Percentiles rank a stretch among this genome's conserved stretches.
Evolutionary conservation across 257 asterid genomes (phyloP).

Genomic region (Rubia yunnanensis): DNA sequence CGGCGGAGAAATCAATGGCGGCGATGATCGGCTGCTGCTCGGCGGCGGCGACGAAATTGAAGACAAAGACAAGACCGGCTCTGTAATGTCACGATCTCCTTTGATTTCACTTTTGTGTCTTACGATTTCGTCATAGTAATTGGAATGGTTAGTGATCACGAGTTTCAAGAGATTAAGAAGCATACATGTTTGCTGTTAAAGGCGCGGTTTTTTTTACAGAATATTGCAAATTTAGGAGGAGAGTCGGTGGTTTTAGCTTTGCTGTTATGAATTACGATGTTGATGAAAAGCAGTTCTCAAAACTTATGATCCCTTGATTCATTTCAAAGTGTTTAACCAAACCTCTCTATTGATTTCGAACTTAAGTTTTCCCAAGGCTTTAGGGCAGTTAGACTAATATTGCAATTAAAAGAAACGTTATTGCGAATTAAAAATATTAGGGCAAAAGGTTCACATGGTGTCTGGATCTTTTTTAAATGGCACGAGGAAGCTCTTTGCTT

Average conservation of each 20-base stretch:
- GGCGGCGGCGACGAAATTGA: constrained; percentile 29
- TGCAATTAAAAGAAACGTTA: neutral
- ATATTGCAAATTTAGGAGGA: neutral
- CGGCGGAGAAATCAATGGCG: constrained; percentile 24
- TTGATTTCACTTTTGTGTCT: neutral
- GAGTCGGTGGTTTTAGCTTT: neutral
- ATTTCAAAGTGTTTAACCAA: neutral
- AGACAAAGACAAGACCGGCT: constrained; percentile 33
- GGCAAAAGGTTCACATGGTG: neutral
- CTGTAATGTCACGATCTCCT: constrained; percentile 5
- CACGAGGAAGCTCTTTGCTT: neutral
- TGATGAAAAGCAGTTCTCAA: neutral
- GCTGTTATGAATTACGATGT: neutral
- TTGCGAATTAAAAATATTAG: neutral
- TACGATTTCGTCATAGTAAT: constrained; percentile 1
- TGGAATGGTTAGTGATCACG: neutral
- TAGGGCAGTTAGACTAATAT: neutral
- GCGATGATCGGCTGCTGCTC: constrained; percentile 26
- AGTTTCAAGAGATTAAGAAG: neutral
- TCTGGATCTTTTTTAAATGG: neutral
- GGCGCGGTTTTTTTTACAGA: neutral
- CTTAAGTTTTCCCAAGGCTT: neutral
- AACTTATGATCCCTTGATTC: neutral
- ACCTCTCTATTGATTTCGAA: neutral
- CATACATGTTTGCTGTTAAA: neutral